These are phyloP conservation scores for Elsinoe australis DNA, from an alignment of 2,329 filamentous ascomycete genomes.

Conservation along the genomic window DNA sequence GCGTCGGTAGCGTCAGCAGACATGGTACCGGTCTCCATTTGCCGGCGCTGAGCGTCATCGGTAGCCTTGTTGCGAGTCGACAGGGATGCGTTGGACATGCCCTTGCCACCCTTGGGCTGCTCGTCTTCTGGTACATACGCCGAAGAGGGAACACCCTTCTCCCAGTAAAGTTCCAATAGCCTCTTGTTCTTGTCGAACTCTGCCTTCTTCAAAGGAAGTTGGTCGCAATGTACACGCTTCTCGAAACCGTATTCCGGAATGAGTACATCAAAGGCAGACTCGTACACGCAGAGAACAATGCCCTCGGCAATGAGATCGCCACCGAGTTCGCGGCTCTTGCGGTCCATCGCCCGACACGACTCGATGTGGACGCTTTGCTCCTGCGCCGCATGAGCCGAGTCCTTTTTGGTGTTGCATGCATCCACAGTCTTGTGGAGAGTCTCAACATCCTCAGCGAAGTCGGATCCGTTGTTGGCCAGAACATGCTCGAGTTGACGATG, in stretches of 20 bases:
- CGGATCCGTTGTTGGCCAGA: slow-evolving; percentile 63
- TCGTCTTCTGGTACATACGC: slow-evolving; percentile 96
- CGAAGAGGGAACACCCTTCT: slow-evolving; percentile 96
- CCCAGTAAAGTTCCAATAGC: slow-evolving; percentile 95
- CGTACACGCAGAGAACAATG: slow-evolving; percentile 93
- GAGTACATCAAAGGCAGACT: slow-evolving; percentile 95
- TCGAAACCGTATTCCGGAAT: slow-evolving; percentile 98
- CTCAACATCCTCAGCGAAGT: slow-evolving; percentile 86
- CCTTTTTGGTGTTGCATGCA: slow-evolving; percentile 97
- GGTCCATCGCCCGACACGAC: slow-evolving; percentile 92
- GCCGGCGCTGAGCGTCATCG: slow-evolving; percentile 73
- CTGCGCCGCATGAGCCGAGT: slow-evolving; percentile 92
- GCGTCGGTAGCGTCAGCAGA: slow-evolving; percentile 89
- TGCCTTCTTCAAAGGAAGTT: slow-evolving; percentile 96
- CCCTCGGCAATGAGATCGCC: slow-evolving; percentile 92
- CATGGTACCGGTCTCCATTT: slow-evolving; percentile 90
- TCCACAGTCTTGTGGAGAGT: slow-evolving; percentile 85
- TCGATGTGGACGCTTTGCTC: slow-evolving; percentile 99
- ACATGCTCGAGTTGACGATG: slow-evolving; percentile 89
- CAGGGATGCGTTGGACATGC: slow-evolving; percentile 64
- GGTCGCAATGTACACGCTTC: slow-evolving; percentile 98
- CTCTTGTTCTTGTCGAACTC: slow-evolving; percentile 96
- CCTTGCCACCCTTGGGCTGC: slow-evolving; percentile 71
- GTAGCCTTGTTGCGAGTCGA: slow-evolving; percentile 62
- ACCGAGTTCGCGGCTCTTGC: slow-evolving; percentile 74